Percentiles rank a stretch among this genome's conserved stretches.
Evolutionary conservation across 805 yeast genomes (phyloP).

Genomic region (Metschnikowia cubensis): DNA sequence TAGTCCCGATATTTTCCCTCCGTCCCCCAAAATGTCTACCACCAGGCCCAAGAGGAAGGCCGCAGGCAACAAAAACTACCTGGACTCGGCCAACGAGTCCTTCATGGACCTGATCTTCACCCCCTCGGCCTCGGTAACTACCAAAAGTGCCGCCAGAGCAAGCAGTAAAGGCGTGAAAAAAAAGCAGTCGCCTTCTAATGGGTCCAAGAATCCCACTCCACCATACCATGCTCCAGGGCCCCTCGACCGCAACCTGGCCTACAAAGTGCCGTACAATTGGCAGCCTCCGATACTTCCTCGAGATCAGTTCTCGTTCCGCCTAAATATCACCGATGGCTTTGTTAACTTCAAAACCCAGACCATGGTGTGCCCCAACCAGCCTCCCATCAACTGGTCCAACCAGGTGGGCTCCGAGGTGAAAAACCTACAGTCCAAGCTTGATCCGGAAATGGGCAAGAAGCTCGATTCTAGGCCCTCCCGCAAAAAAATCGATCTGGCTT

Average conservation of each 20-base stretch:
- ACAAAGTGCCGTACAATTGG: constrained; percentile 37
- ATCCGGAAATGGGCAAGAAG: constrained; percentile 7
- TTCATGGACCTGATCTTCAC: constrained; percentile 9
- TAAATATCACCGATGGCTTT: constrained; percentile 41
- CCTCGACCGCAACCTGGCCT: background rate
- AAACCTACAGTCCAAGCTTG: constrained; percentile 10
- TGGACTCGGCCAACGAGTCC: constrained; percentile 15
- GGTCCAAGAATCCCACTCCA: constrained; percentile 5
- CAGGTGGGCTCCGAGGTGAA: constrained; percentile 6
- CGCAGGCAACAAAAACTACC: constrained; percentile 18
- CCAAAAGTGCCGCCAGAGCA: constrained; percentile 1
- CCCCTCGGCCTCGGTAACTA: constrained; percentile 1
- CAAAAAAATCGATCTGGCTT: constrained; percentile 20
- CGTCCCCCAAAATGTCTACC: constrained; percentile 10
- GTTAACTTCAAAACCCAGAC: constrained; percentile 36
- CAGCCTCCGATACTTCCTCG: constrained; percentile 39
- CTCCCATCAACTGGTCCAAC: constrained; percentile 7
- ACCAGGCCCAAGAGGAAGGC: constrained; percentile 19
- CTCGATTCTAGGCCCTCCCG: constrained; percentile 9
- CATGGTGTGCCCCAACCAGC: constrained; percentile 35
- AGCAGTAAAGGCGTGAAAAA: background rate
- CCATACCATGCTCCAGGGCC: constrained; percentile 1
- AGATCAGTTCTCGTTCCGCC: constrained; percentile 41
- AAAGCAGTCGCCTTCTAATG: constrained; percentile 3
- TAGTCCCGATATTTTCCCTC: background rate